A percentile compares a stretch with the other conserved stretches of the same genome.
Conservation (phyloP, 1,139 yeast species). For the Debaryomycetaceae sp. region DNA sequence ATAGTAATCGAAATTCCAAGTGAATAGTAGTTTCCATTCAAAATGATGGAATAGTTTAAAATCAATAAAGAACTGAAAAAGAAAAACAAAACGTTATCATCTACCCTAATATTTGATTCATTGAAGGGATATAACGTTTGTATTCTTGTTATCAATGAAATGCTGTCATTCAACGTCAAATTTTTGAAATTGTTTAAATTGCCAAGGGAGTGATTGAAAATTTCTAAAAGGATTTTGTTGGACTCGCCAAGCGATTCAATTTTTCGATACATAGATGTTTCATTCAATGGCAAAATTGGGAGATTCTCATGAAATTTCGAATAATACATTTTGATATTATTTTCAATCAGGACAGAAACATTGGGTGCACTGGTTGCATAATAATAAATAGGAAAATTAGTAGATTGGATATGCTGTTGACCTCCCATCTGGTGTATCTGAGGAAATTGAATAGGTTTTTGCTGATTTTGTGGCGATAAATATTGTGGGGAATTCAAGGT, state of each 20-base stretch:
- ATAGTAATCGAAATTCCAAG: slow-evolving; percentile 52
- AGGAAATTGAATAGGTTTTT: slow-evolving; percentile 4
- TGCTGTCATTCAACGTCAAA: slow-evolving; percentile 26
- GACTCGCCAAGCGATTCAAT: slow-evolving; percentile 25
- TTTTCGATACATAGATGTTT: slow-evolving; percentile 26
- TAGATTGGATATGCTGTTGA: slow-evolving; percentile 3
- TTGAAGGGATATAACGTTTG: slow-evolving; percentile 44
- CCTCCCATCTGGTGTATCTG: slow-evolving; percentile 3
- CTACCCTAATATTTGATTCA: slow-evolving; percentile 17
- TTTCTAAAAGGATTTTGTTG: slow-evolving; percentile 39
- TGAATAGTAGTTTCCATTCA: slow-evolving; percentile 58
- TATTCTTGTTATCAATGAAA: slow-evolving; percentile 38
- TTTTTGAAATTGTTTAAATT: slow-evolving; percentile 41
- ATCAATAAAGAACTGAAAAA: slow-evolving; percentile 49
- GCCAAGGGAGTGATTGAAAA: slow-evolving; percentile 51
- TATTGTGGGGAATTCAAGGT: slow-evolving; percentile 5
- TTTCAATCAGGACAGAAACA: slow-evolving; percentile 9
- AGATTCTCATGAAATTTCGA: slow-evolving; percentile 50
- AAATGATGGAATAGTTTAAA: slow-evolving; percentile 52
- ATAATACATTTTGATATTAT: slow-evolving; percentile 42
- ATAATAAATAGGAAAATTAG: slow-evolving; percentile 4
- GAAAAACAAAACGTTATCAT: slow-evolving; percentile 30
- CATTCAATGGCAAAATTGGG: slow-evolving; percentile 56
- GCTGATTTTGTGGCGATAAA: slow-evolving; percentile 6
- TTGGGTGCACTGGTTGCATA: slow-evolving; percentile 10